These are phyloP conservation scores for Penicillium crystallinum DNA, from an alignment of 495 filamentous ascomycete species.

Conservation along the genomic window DNA sequence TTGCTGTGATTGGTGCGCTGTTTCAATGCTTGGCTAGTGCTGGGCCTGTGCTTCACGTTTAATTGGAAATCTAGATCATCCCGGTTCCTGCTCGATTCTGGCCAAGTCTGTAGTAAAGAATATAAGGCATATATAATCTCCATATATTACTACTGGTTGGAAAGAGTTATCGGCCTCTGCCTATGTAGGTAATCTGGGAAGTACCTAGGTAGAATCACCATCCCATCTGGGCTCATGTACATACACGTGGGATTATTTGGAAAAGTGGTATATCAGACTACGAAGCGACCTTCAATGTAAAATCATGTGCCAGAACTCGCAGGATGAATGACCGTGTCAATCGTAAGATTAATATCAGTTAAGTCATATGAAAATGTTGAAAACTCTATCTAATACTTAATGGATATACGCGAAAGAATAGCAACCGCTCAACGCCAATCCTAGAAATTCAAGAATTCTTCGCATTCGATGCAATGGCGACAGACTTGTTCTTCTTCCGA, in stretches of 20 bases:
- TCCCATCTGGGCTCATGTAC: too few species aligned
- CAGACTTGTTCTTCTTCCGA: slow-evolving; percentile 21
- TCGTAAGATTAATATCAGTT: neutral
- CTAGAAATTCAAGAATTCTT: slow-evolving; percentile 3
- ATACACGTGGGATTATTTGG: too few species aligned
- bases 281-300: too few species aligned
- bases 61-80: neutral
- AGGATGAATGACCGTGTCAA: neutral
- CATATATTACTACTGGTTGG: too few species aligned
- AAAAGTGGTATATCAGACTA: too few species aligned
- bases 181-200: too few species aligned
- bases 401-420: neutral
- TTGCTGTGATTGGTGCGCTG: slow-evolving; percentile 6
- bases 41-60: neutral
- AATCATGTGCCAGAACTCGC: too few species aligned
- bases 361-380: neutral
- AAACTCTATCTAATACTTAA: neutral
- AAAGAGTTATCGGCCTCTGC: too few species aligned
- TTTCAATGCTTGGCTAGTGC: neutral
- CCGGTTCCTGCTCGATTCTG: too few species aligned
- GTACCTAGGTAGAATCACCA: too few species aligned
- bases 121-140: too few species aligned
- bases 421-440: neutral
- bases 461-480: slow-evolving; percentile 8
- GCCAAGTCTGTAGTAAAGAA: too few species aligned